Evolutionary conservation across 768 basidiomycete species (phyloP), one percentile per base, ranked within the genome.

Genomic region (Lentinula detonsa): DNA sequence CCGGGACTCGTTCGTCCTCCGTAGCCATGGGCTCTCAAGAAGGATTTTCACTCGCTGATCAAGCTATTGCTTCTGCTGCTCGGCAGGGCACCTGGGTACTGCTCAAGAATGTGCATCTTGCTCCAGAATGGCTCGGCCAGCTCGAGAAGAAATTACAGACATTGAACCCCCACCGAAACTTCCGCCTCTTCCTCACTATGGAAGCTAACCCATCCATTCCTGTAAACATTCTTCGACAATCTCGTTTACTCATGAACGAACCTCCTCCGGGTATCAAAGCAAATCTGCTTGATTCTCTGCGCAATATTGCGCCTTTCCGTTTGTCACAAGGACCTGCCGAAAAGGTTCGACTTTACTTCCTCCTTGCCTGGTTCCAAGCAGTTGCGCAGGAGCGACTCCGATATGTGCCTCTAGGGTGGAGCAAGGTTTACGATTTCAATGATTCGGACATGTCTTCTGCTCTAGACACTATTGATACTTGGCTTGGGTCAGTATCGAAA

Each of bases 1-100:
- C 86, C 10, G 85, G 87, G 15, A 80, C 85, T 33, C 85, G 89
- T 28, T 95, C 93, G 60, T 80, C 88, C 1, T 92, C 93, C 2
- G 93, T 99, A 23, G 97, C 97, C 13, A 97, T 99, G 95, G 97
- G 97, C 23, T 97, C 96, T 1, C 90, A 95, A 64, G 97, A 99
- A 79, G 96, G 96, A n/a, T 96, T 93, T 72, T 85, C 86, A 3
- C 81, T 95, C 1, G 97, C 97, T 10, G 96, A 99, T 68, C 95
- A 97, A 74, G 95, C 96, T 2, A 97, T 99, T 64, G 89, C 91
- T 34, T 77, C 87, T 23, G 97, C 95, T 43, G 91, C 95, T 28
- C 85, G 96, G 10, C 91, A 93, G 73, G 97, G 97, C 10, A 84
- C 90, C 35, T 97, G 95, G 95, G 96, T 99, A 1, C 80, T 99